Evolutionary conservation across 2,329 filamentous ascomycete species (phyloP), one percentile per base, ranked within the genome.

Genomic region (Penicillium vulpinum): DNA sequence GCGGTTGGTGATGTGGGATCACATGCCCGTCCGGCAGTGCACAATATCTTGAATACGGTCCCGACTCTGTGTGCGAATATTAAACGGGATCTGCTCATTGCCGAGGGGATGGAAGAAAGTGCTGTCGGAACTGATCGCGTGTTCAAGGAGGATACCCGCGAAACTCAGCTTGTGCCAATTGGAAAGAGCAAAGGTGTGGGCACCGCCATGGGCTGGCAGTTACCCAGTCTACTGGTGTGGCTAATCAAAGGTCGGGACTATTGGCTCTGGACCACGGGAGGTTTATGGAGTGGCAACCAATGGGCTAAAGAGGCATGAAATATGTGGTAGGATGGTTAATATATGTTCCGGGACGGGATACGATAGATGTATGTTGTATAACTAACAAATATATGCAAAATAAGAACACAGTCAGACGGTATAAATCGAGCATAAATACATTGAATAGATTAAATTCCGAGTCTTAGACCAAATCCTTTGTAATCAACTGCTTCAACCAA

Each of bases 181-280:
- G 80, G 80, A 2, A 39, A 18, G 57, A 75, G 70, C 35, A 77
- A 75, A 47, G 80, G 77, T 0, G 77, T 82, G 9, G 80, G 80
- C 0, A 74, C 75, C 0, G 71, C 67, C 0, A 77, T 78, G 67
- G 80, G 80, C 0, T 79, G 64, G 29, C 65, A 64, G 38, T 4
- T 82, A 24, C 79, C 80, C 0, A 77, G 79, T 47, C 77, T 75
- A 26, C 16, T 79, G 40, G 75, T 82, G 0, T 82, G 80, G 78
- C 46, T 78, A 64, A 73, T 82, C 49, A 83, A 83, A 62, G 79
- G 81, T 1, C 67, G 79, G 18, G 78, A 82, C 58, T 81, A 81
- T 58, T 84, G 79, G 78, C 53, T 83, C 28, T 80, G 79, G 77
- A 81, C 78, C 10, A 79, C 77, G 1, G 76, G 68, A 0, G 63